These are phyloP conservation scores for Lentinus polychrous DNA, from an alignment of 1,284 basidiomycete species.

Conservation along the genomic window DNA sequence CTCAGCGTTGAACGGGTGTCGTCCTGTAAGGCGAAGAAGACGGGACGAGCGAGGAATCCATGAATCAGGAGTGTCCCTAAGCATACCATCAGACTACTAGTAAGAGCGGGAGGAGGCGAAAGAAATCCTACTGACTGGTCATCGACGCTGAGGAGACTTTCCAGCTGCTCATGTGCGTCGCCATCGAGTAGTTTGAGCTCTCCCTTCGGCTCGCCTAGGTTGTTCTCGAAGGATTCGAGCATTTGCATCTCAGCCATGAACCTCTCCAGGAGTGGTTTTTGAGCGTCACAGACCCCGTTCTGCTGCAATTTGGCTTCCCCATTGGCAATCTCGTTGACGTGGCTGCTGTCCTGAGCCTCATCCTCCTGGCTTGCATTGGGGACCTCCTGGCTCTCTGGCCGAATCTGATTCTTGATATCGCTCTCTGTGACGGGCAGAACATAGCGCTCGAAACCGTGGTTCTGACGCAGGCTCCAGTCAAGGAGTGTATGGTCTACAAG, in stretches of 20 bases:
- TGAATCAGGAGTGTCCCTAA: slow-evolving; percentile 30
- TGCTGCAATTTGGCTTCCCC: no score
- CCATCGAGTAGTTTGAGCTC: slow-evolving; percentile 15
- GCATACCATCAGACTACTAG: no score
- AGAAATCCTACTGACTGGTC: slow-evolving; percentile 16
- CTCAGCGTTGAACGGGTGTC: slow-evolving; percentile 61
- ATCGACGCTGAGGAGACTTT: slow-evolving; percentile 15
- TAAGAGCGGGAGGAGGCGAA: neutral
- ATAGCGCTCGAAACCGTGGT: slow-evolving; percentile 18
- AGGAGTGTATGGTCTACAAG: neutral
- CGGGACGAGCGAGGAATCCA: slow-evolving; percentile 34
- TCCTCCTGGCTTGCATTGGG: neutral
- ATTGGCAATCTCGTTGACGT: no score
- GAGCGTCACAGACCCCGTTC: no score
- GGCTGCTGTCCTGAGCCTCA: no score
- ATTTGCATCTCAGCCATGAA: slow-evolving; percentile 6
- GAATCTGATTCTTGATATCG: slow-evolving; percentile 16
- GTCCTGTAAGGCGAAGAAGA: slow-evolving; percentile 50
- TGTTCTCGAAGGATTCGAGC: slow-evolving; percentile 11
- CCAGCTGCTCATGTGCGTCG: slow-evolving; percentile 15
- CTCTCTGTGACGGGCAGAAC: slow-evolving; percentile 16
- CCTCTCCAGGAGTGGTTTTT: no score
- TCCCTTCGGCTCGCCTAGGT: slow-evolving; percentile 11
- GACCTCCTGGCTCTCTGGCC: no score
- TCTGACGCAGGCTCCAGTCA: neutral